A percentile compares a stretch with the other conserved stretches of the same genome.
phyloP scores from a whole-genome alignment of 2,329 filamentous ascomycete species.

The Falciphora oryzae region DNA sequence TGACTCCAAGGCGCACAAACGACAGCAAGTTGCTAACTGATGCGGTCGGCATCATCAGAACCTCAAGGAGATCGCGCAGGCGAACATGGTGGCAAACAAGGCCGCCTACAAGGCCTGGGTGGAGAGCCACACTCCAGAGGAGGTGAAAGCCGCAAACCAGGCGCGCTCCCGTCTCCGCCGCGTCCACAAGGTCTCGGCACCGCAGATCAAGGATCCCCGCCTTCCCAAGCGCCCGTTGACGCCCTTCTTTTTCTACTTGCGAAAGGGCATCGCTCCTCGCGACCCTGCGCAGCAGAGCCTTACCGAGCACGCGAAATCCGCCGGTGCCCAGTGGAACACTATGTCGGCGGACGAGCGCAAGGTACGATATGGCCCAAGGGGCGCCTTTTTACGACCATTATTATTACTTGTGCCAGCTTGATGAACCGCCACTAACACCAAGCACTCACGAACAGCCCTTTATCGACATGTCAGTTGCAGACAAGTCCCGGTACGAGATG shows the following conservation, averaged over 20 bases:
- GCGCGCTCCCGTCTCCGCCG: slow-evolving; percentile 38
- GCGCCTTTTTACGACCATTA: not conserved
- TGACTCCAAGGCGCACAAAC: no score
- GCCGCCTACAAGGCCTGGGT: slow-evolving; percentile 42
- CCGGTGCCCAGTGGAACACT: slow-evolving; percentile 36
- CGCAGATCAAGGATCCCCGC: slow-evolving; percentile 40
- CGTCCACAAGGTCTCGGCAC: slow-evolving; percentile 23
- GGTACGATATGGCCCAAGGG: slow-evolving; percentile 23
- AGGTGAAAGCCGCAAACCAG: slow-evolving; percentile 40
- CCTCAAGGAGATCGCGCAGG: slow-evolving; percentile 26
- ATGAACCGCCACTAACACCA: not conserved
- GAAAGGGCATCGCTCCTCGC: slow-evolving; percentile 14
- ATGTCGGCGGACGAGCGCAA: slow-evolving; percentile 36
- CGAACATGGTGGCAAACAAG: slow-evolving; percentile 37
- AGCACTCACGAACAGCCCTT: slow-evolving; percentile 24
- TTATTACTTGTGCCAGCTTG: not conserved
- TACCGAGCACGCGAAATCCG: slow-evolving; percentile 17
- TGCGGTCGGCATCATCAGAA: slow-evolving; percentile 23
- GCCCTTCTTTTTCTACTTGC: slow-evolving; percentile 33
- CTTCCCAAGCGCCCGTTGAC: slow-evolving; percentile 33
- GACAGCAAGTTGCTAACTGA: not conserved
- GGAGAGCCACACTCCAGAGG: slow-evolving; percentile 31
- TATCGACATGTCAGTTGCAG: slow-evolving; percentile 24
- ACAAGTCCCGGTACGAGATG: slow-evolving; percentile 26
- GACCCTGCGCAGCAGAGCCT: slow-evolving; percentile 15